These are phyloP conservation scores for Volutella citrinella DNA, from an alignment of 2,329 filamentous ascomycete genomes.

Conservation along the genomic window DNA sequence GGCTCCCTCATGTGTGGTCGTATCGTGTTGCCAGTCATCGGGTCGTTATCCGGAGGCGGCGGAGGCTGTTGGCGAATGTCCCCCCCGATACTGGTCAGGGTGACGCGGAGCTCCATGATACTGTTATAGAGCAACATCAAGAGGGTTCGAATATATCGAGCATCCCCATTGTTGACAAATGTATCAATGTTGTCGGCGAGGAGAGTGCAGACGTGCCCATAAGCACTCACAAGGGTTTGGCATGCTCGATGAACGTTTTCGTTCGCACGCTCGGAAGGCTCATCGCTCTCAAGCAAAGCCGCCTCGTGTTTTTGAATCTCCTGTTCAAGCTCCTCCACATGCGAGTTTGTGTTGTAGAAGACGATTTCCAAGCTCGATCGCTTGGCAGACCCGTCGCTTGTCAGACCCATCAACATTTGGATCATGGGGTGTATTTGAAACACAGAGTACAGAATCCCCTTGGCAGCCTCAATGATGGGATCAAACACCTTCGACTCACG, in stretches of 20 bases:
- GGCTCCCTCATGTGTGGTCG: constrained; percentile 50
- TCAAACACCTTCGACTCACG: constrained; percentile 60
- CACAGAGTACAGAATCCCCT: constrained; percentile 64
- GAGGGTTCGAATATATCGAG: constrained; percentile 63
- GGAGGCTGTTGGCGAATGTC: constrained; percentile 21
- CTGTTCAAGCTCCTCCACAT: constrained; percentile 63
- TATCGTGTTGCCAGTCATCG: constrained; percentile 44
- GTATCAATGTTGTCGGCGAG: constrained; percentile 60
- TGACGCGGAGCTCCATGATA: constrained; percentile 63
- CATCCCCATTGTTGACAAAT: constrained; percentile 63
- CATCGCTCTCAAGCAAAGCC: constrained; percentile 44
- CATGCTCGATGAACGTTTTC: constrained; percentile 63
- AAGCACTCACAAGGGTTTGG: constrained; percentile 60
- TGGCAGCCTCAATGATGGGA: constrained; percentile 61
- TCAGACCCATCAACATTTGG: constrained; percentile 61
- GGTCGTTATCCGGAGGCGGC: constrained; percentile 11
- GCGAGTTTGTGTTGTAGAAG: constrained; percentile 65
- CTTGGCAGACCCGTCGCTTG: constrained; percentile 58
- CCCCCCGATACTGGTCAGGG: constrained; percentile 36
- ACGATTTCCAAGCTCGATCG: constrained; percentile 64
- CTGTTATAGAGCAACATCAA: constrained; percentile 64
- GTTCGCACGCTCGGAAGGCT: constrained; percentile 51
- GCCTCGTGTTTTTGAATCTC: constrained; percentile 62
- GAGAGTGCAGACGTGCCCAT: constrained; percentile 62
- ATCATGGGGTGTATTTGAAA: constrained; percentile 68